Percentiles rank a stretch among this genome's conserved stretches.
These are phyloP conservation scores for Allantophomopsis lycopodina DNA, from an alignment of 2,329 filamentous ascomycete species.

Conservation along the genomic window DNA sequence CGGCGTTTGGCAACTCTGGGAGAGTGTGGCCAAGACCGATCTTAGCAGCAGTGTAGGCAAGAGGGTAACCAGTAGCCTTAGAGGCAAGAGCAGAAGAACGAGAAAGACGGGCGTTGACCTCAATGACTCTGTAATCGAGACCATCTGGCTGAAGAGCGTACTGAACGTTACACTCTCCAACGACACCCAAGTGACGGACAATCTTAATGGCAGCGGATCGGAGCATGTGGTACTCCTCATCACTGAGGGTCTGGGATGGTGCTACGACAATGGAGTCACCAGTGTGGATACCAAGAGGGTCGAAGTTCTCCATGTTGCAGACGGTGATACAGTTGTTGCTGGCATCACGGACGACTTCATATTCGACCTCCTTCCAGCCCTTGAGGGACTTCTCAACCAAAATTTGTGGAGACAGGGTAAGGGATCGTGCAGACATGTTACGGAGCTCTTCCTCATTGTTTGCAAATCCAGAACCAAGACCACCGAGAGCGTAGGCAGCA, in stretches of 20 bases:
- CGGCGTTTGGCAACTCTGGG: conserved; percentile 90
- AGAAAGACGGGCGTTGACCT: conserved; percentile 97
- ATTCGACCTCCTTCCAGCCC: conserved; percentile 99
- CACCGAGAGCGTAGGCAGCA: conserved; percentile 90
- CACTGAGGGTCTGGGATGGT: conserved; percentile 89
- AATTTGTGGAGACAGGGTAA: conserved; percentile 91
- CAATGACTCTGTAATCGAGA: conserved; percentile 95
- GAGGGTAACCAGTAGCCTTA: conserved; percentile 93
- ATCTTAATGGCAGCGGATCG: conserved; percentile 97
- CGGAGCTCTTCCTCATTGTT: conserved; percentile 87
- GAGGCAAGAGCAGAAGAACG: conserved; percentile 93
- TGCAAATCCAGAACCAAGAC: conserved; percentile 91
- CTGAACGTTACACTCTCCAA: conserved; percentile 97
- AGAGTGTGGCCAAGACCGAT: conserved; percentile 93
- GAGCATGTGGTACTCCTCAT: conserved; percentile 99
- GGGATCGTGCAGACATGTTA: conserved; percentile 82
- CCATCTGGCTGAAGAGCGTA: conserved; percentile 95
- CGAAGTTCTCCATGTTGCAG: conserved; percentile 99
- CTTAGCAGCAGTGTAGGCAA: conserved; percentile 96
- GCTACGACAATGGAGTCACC: conserved; percentile 98
- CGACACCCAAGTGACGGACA: conserved; percentile 88
- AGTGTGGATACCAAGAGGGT: conserved; percentile 92
- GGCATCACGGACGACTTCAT: conserved; percentile 93
- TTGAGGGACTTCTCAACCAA: conserved; percentile 97
- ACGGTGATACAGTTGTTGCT: conserved; percentile 99